phyloP scores from a whole-genome alignment of 768 basidiomycete species.

The Tricholoma furcatifolium region DNA sequence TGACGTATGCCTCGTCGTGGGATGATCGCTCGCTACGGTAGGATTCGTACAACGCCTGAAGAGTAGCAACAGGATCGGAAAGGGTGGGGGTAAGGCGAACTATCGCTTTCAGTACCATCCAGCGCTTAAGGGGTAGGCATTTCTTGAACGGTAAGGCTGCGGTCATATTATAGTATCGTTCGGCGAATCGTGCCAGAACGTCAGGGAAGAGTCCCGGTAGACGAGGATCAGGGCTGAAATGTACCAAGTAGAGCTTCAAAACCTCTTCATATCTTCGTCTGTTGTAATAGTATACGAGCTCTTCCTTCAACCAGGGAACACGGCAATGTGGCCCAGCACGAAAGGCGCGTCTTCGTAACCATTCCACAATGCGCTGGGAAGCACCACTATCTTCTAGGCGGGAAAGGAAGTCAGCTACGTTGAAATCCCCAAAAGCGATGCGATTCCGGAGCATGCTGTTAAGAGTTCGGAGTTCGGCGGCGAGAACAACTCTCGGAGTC shows the following conservation, averaged over 20 bases:
- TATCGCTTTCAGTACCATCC: slow-evolving; percentile 16
- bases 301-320: slow-evolving; percentile 12
- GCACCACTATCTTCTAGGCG: slow-evolving; percentile 6
- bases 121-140: slow-evolving; percentile 1
- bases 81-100: slow-evolving; percentile 10
- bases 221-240: neutral
- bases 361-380: neutral
- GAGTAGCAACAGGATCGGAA: slow-evolving; percentile 4
- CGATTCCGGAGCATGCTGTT: neutral
- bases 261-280: slow-evolving; percentile 9
- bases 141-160: neutral
- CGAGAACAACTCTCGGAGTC: slow-evolving; percentile 1
- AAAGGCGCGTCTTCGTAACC: slow-evolving; percentile 10
- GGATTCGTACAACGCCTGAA: slow-evolving; percentile 11
- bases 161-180: neutral
- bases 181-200: neutral
- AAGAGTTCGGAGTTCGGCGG: slow-evolving; percentile 5
- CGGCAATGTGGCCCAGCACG: neutral
- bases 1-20: neutral
- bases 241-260: slow-evolving; percentile 7
- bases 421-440: neutral
- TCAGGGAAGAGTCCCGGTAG: slow-evolving; percentile 7
- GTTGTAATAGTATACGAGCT: slow-evolving; percentile 4
- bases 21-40: neutral
- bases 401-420: slow-evolving; percentile 6